Conservation (phyloP, 331 rosid genomes). For the Erythrophleum ivorense region DNA sequence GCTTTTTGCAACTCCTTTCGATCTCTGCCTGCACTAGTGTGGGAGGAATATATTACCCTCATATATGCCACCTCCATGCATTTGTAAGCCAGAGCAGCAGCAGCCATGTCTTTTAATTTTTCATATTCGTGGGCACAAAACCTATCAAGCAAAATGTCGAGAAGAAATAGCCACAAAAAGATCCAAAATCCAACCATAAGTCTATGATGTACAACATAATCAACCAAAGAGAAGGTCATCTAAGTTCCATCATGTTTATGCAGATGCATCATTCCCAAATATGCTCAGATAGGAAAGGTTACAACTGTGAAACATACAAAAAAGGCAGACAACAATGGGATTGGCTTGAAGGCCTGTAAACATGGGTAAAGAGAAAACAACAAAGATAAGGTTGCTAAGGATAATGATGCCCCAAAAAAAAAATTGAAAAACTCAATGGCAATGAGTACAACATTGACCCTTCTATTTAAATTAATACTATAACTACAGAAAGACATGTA, state of each 20-base stretch:
- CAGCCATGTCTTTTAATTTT: conserved; percentile 65
- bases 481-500: neutral
- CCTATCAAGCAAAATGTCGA: neutral
- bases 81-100: conserved; percentile 88
- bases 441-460: neutral
- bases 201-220: neutral
- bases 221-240: neutral
- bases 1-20: conserved; percentile 63
- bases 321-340: neutral
- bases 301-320: neutral
- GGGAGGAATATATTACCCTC: conserved; percentile 70
- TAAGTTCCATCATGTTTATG: neutral
- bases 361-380: neutral
- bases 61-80: conserved; percentile 87
- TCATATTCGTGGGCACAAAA: conserved; percentile 74
- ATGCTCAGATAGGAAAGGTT: neutral
- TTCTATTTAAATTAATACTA: neutral
- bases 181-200: neutral
- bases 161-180: neutral
- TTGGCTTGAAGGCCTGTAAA: neutral
- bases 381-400: neutral
- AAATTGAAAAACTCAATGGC: neutral
- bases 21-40: conserved; percentile 58
- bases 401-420: neutral
- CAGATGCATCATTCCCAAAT: neutral